A percentile compares a stretch with the other conserved stretches of the same genome.
These are phyloP conservation scores for Aureobasidium melanogenum DNA, from an alignment of 2,329 filamentous ascomycete genomes.

Conservation along the genomic window DNA sequence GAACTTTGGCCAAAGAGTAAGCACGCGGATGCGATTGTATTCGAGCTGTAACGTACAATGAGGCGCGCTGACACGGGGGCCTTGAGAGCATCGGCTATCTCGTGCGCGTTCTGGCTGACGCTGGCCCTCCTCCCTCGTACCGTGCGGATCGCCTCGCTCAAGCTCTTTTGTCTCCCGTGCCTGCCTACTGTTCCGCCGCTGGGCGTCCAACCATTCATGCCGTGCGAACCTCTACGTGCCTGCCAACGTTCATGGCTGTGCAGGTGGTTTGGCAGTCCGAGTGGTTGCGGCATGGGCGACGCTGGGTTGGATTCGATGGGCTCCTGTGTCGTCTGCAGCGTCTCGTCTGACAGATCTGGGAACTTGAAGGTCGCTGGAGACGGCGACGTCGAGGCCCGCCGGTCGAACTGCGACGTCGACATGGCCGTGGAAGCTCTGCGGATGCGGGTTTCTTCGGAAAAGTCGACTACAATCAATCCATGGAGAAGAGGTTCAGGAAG, in stretches of 20 bases:
- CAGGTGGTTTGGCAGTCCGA: slow-evolving; percentile 25
- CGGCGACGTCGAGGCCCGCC: slow-evolving; percentile 15
- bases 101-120: slow-evolving; percentile 85
- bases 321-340: slow-evolving; percentile 29
- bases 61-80: slow-evolving; percentile 83
- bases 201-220: slow-evolving; percentile 3
- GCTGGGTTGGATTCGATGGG: slow-evolving; percentile 21
- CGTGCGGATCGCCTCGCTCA: slow-evolving; percentile 77
- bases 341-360: slow-evolving; percentile 35
- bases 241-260: slow-evolving; percentile 51
- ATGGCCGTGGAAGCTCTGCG: not conserved
- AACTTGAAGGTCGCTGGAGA: slow-evolving; percentile 32
- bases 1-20: slow-evolving; percentile 43
- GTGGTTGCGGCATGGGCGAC: slow-evolving; percentile 23
- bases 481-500: not conserved
- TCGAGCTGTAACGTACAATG: slow-evolving; percentile 51
- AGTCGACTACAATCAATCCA: slow-evolving; percentile 6
- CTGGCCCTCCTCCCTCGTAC: slow-evolving; percentile 75
- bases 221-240: slow-evolving; percentile 36
- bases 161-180: slow-evolving; percentile 72
- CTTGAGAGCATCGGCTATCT: slow-evolving; percentile 82
- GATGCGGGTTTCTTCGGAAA: not conserved
- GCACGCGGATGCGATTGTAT: slow-evolving; percentile 14
- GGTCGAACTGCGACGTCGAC: slow-evolving; percentile 11
- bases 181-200: slow-evolving; percentile 34